These are phyloP conservation scores for Penicillium robsamsonii DNA, from an alignment of 495 filamentous ascomycete genomes.

Conservation along the genomic window DNA sequence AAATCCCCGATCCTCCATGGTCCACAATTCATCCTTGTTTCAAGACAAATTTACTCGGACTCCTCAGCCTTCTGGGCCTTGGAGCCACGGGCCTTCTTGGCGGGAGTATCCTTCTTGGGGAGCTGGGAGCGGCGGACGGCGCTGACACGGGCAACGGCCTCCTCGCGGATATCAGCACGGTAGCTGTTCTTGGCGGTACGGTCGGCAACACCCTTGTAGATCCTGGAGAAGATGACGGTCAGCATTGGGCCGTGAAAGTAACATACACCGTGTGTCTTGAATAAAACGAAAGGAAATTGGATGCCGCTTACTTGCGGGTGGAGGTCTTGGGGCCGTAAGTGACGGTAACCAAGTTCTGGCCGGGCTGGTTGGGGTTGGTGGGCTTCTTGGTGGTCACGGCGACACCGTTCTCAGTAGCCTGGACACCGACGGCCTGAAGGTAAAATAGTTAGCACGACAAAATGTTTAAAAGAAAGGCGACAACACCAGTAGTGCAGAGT, in stretches of 20 bases:
- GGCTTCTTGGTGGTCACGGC: constrained; percentile 81
- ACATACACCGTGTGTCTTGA: neutral
- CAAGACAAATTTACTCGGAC: constrained; percentile 40
- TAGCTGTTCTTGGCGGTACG: constrained; percentile 77
- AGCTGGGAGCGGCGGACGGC: constrained; percentile 78
- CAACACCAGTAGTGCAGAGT: neutral
- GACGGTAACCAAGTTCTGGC: constrained; percentile 57
- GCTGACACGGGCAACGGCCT: constrained; percentile 83
- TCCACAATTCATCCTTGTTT: constrained; percentile 12
- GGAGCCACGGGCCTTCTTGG: constrained; percentile 71
- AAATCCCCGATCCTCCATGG: constrained; percentile 15
- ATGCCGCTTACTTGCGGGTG: constrained; percentile 68
- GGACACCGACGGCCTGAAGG: constrained; percentile 75
- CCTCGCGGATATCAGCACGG: constrained; percentile 81
- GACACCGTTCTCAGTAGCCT: constrained; percentile 64
- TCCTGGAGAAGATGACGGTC: constrained; percentile 51
- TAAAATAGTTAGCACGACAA: constrained; percentile 12
- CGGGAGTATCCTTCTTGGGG: constrained; percentile 70
- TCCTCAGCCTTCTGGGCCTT: constrained; percentile 76
- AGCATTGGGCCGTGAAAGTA: constrained; percentile 6
- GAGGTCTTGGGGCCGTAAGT: constrained; percentile 67
- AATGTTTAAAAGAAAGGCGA: neutral
- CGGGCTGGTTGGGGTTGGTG: constrained; percentile 62
- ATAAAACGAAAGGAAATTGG: neutral
- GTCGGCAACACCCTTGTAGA: constrained; percentile 81